These are phyloP conservation scores for barley (Hordeum vulgare) DNA, from an alignment of 176 grass and related monocot genomes.

Conservation along the genomic window DNA sequence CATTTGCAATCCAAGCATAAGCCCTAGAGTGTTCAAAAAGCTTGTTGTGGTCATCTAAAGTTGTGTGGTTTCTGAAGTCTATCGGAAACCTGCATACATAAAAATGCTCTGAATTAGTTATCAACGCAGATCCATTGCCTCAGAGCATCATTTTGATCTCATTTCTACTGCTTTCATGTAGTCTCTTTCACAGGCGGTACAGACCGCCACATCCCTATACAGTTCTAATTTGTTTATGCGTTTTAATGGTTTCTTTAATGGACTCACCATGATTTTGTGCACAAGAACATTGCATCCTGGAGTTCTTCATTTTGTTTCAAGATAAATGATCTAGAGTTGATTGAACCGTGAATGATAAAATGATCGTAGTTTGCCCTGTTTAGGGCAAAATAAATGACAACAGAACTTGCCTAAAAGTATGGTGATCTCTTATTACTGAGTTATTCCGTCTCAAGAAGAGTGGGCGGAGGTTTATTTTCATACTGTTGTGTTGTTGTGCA, in stretches of 20 bases:
- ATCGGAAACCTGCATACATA: background rate
- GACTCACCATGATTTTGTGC: background rate
- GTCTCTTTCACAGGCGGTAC: background rate
- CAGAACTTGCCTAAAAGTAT: background rate
- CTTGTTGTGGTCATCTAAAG: background rate
- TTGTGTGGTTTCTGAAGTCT: background rate
- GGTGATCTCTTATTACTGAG: background rate
- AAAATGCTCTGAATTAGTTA: background rate
- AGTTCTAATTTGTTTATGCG: background rate
- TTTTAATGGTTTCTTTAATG: background rate
- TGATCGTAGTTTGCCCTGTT: background rate
- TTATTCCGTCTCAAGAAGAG: background rate
- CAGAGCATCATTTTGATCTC: background rate
- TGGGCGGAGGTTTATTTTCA: background rate
- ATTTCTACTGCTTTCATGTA: background rate
- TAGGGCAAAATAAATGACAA: background rate
- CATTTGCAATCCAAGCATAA: background rate
- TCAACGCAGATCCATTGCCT: background rate
- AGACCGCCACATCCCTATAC: background rate
- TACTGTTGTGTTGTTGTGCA: slow-evolving; percentile 24
- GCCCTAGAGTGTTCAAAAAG: background rate
- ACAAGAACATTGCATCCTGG: background rate
- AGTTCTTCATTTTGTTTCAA: background rate
- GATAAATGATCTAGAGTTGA: background rate
- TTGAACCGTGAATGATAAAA: background rate